Conservation (phyloP, 768 basidiomycete species). For the Pisolithus sp. region DNA sequence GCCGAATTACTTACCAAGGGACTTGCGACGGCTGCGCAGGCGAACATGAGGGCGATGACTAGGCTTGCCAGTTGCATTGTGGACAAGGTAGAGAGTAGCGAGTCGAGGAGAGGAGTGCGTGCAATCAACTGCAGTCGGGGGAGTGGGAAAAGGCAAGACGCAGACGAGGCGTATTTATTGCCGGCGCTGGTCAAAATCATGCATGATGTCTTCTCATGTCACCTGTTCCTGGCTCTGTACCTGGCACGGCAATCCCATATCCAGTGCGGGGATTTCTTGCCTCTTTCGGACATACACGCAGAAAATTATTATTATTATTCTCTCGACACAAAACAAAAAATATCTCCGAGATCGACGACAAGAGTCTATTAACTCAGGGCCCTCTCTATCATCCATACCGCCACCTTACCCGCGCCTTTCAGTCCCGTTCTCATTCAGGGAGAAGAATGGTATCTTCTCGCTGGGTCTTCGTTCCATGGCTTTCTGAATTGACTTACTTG, state of each 20-base stretch:
- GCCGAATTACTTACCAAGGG: not conserved
- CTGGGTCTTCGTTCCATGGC: too few species aligned
- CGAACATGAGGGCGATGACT: not conserved
- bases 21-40: not conserved
- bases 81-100: not conserved
- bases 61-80: not conserved
- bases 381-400: not conserved
- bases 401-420: not conserved
- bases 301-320: not conserved
- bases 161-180: not conserved
- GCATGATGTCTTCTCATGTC: not conserved
- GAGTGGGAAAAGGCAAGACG: not conserved
- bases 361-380: not conserved
- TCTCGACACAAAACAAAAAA: not conserved
- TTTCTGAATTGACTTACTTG: too few species aligned
- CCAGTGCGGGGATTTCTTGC: not conserved
- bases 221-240: not conserved
- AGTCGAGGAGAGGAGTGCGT: not conserved
- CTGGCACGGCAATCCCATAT: conserved; percentile 1
- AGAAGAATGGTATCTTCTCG: too few species aligned
- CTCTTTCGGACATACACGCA: not conserved
- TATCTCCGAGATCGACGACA: not conserved
- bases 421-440: not conserved
- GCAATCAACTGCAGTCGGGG: not conserved
- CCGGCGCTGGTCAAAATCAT: not conserved